Evolutionary conservation across 305 asterid species (phyloP).

Genomic region (Petunia hybrid): DNA sequence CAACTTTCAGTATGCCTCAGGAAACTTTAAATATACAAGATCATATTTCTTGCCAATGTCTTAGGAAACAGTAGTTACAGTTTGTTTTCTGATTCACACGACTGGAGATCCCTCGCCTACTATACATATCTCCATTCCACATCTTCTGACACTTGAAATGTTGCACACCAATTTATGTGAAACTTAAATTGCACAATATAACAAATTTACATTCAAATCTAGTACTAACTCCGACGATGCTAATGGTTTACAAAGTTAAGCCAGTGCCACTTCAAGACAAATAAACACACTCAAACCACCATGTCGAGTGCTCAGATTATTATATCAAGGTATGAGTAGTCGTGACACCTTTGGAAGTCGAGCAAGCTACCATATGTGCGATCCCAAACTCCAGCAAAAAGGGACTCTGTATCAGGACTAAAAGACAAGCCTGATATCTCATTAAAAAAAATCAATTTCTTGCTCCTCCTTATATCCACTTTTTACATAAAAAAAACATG

Average conservation of each 20-base stretch:
- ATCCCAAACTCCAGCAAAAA: constrained; percentile 77
- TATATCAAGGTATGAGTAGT: constrained; percentile 58
- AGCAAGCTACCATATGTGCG: constrained; percentile 78
- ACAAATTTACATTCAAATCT: constrained; percentile 26
- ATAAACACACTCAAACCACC: constrained; percentile 28
- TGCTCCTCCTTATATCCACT: constrained; percentile 63
- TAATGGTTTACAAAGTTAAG: constrained; percentile 30
- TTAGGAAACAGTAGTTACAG: constrained; percentile 27
- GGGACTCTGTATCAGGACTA: constrained; percentile 78
- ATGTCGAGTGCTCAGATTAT: constrained; percentile 12
- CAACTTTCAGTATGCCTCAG: background rate
- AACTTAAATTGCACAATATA: constrained; percentile 27
- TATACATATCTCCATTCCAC: constrained; percentile 29
- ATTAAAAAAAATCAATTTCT: constrained; percentile 78
- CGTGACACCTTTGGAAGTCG: constrained; percentile 62
- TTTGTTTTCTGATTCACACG: constrained; percentile 16
- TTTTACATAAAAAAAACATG: constrained; percentile 68
- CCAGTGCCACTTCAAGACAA: constrained; percentile 33
- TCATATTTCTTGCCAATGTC: constrained; percentile 28
- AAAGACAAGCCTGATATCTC: constrained; percentile 78
- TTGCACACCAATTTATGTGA: constrained; percentile 31
- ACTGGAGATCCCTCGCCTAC: background rate
- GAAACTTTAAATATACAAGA: background rate
- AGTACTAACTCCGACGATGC: constrained; percentile 32
- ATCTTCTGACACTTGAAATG: constrained; percentile 29